These are phyloP conservation scores for Plasmodium gallinaceum DNA, from an alignment of 169 alveolate species.

Conservation along the genomic window DNA sequence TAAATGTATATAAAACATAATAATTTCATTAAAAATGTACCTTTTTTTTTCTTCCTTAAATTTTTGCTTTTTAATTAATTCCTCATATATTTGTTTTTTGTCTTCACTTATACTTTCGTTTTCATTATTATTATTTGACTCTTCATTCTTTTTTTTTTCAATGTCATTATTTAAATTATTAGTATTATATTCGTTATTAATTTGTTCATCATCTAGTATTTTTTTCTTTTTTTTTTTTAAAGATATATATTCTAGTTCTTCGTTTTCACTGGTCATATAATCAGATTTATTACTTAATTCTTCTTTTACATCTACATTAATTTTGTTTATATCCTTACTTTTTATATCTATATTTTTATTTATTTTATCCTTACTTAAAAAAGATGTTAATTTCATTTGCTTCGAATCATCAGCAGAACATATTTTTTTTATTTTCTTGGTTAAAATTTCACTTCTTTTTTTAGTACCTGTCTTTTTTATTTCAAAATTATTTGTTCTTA, in stretches of 20 bases:
- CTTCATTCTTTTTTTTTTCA: neutral
- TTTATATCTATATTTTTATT: neutral
- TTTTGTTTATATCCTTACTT: too few relatives aligned
- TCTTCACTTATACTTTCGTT: neutral
- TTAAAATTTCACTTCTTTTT: constrained; percentile 21
- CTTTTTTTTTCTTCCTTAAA: constrained; percentile 35
- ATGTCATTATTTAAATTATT: constrained; percentile 2
- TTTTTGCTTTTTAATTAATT: constrained; percentile 2
- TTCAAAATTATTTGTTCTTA: neutral
- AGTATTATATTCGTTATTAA: constrained; percentile 1
- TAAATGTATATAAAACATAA: neutral
- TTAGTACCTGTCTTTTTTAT: constrained; percentile 6
- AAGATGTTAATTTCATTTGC: constrained; percentile 59
- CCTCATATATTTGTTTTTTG: neutral
- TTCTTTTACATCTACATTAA: constrained; percentile 7
- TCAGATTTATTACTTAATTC: neutral
- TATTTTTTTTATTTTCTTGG: constrained; percentile 62
- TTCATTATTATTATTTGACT: neutral
- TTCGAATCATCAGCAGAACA: constrained; percentile 21
- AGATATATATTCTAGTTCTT: constrained; percentile 27
- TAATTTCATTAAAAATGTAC: neutral
- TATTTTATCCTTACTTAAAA: constrained; percentile 66
- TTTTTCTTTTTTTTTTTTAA: constrained; percentile 51
- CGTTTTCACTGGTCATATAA: constrained; percentile 1
- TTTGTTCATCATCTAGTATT: constrained; percentile 52